phyloP scores from a whole-genome alignment of 805 yeast genomes.

The Wickerhamiella azyma region DNA sequence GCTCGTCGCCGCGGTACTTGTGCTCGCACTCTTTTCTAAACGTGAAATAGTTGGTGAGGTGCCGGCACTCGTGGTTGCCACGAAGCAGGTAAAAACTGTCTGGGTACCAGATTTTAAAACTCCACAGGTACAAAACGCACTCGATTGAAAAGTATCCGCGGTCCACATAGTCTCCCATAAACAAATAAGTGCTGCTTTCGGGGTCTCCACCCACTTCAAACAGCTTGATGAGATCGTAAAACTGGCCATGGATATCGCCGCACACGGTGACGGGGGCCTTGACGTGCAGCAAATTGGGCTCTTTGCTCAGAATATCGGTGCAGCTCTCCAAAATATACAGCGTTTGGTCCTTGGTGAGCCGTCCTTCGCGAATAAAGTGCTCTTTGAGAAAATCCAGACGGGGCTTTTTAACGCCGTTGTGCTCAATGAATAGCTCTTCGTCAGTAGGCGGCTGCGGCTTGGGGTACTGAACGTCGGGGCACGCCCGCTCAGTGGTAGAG shows the following conservation, averaged over 20 bases:
- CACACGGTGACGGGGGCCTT: slow-evolving; percentile 93
- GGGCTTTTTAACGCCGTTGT: slow-evolving; percentile 37
- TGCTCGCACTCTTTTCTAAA: slow-evolving; percentile 82
- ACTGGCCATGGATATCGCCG: slow-evolving; percentile 97
- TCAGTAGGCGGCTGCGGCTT: slow-evolving; percentile 52
- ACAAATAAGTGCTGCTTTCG: slow-evolving; percentile 55
- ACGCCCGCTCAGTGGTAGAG: slow-evolving; percentile 45
- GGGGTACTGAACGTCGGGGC: slow-evolving; percentile 50
- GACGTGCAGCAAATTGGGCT: slow-evolving; percentile 67
- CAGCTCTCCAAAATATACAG: slow-evolving; percentile 51
- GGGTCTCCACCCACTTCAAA: slow-evolving; percentile 94
- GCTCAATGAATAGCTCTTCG: slow-evolving; percentile 49
- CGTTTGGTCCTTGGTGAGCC: slow-evolving; percentile 59
- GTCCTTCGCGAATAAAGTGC: slow-evolving; percentile 72
- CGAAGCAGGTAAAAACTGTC: slow-evolving; percentile 64
- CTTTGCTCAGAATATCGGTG: slow-evolving; percentile 45
- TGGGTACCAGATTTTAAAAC: slow-evolving; percentile 67
- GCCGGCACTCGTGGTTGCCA: slow-evolving; percentile 92
- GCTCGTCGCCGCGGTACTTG: slow-evolving; percentile 39
- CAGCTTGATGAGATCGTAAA: slow-evolving; percentile 73
- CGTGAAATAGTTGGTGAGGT: slow-evolving; percentile 86
- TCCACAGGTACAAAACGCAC: slow-evolving; percentile 48
- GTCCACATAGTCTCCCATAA: slow-evolving; percentile 91
- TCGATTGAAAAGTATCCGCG: slow-evolving; percentile 86
- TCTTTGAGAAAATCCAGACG: slow-evolving; percentile 54